Percentiles rank a stretch among this genome's conserved stretches.
Evolutionary conservation across 2,329 filamentous ascomycete genomes (phyloP).

Genomic region (Aureobasidium sp.): DNA sequence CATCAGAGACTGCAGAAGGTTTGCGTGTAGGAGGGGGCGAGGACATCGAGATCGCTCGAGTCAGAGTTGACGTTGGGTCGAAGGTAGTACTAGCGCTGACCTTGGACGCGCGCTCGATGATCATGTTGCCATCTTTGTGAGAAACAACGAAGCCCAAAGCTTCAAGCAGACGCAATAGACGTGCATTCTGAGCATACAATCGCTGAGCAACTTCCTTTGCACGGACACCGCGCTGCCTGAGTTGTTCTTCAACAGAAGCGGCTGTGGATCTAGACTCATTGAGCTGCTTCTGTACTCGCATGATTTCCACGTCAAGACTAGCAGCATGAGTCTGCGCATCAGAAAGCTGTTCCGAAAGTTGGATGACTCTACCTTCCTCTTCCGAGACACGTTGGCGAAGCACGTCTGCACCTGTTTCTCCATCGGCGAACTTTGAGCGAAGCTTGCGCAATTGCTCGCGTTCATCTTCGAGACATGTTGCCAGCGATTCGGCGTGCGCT

Average conservation of each 20-base stretch:
- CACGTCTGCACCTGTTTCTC: conserved; percentile 75
- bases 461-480: conserved; percentile 54
- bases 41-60: conserved; percentile 50
- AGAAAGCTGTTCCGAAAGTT: conserved; percentile 63
- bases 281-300: conserved; percentile 59
- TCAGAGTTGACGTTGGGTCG: conserved; percentile 36
- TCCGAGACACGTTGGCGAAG: conserved; percentile 68
- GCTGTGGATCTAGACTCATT: conserved; percentile 45
- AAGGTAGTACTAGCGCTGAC: conserved; percentile 43
- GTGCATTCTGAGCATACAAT: conserved; percentile 76
- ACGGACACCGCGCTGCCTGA: conserved; percentile 63
- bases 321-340: conserved; percentile 70
- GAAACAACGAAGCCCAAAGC: conserved; percentile 77
- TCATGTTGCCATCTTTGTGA: conserved; percentile 60
- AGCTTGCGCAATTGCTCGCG: conserved; percentile 63
- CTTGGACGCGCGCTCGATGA: conserved; percentile 64
- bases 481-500: conserved; percentile 40
- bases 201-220: conserved; percentile 79
- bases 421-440: conserved; percentile 67
- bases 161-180: conserved; percentile 75
- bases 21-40: conserved; percentile 51
- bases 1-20: conserved; percentile 35
- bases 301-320: conserved; percentile 68
- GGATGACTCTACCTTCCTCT: conserved; percentile 63
- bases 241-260: conserved; percentile 47